These are phyloP conservation scores for Casuarina cunninghamiana DNA, from an alignment of 306 rosid genomes.

Conservation along the genomic window DNA sequence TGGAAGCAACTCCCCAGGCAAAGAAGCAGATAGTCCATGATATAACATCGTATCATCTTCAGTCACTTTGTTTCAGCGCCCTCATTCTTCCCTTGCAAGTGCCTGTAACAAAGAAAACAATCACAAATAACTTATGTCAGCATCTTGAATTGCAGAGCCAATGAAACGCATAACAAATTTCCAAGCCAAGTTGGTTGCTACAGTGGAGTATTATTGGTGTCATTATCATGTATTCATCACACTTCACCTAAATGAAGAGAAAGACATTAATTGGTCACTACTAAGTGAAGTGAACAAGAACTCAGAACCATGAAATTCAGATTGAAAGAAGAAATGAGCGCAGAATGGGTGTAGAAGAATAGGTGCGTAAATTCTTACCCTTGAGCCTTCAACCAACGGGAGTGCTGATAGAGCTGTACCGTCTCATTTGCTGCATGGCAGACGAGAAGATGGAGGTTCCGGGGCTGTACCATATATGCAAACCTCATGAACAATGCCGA, in stretches of 20 bases:
- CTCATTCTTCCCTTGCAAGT: not conserved
- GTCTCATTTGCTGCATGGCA: conserved; percentile 72
- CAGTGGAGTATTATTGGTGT: not conserved
- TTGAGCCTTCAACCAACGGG: conserved; percentile 61
- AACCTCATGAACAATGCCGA: conserved; percentile 76
- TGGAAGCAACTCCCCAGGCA: not conserved
- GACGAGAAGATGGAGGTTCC: conserved; percentile 63
- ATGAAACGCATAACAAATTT: not conserved
- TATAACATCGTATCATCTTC: not conserved
- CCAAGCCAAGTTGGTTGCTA: not conserved
- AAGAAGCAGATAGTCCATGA: not conserved
- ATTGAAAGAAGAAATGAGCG: not conserved
- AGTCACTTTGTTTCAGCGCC: not conserved
- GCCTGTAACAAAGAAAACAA: not conserved
- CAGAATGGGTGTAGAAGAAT: not conserved
- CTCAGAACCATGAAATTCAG: not conserved
- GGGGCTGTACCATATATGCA: conserved; percentile 80
- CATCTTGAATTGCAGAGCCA: not conserved
- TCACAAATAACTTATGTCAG: not conserved
- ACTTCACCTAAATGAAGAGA: too few relatives aligned
- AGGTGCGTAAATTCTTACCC: conserved; percentile 40
- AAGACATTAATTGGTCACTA: too few relatives aligned
- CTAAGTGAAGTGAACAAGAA: not conserved
- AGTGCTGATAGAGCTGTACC: conserved; percentile 66
- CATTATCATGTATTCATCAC: not conserved